A percentile compares a stretch with the other conserved stretches of the same genome.
These are phyloP conservation scores for Eleusine coracana DNA, from an alignment of 176 grass and related monocot genomes.

Conservation along the genomic window DNA sequence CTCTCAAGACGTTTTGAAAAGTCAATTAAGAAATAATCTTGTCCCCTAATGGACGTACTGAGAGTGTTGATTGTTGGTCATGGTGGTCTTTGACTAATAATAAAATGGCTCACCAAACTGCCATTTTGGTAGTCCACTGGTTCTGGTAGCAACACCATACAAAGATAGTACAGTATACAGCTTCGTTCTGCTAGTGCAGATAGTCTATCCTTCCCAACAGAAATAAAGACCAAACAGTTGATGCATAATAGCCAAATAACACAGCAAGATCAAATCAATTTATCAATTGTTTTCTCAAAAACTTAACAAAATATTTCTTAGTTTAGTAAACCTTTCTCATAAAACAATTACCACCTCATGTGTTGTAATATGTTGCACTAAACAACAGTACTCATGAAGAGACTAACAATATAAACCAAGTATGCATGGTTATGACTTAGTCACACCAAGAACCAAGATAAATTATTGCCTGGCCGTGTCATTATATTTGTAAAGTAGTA, in stretches of 20 bases:
- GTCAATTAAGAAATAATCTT: slow-evolving; percentile 52
- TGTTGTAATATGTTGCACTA: too few species aligned
- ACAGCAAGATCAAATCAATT: not conserved
- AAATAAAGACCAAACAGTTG: slow-evolving; percentile 12
- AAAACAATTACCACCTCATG: not conserved
- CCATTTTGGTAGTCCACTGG: too few species aligned
- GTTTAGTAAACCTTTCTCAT: not conserved
- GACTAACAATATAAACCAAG: not conserved
- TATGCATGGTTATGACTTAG: too few species aligned
- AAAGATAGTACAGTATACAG: not conserved
- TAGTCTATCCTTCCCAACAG: slow-evolving; percentile 11
- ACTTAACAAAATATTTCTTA: too few species aligned
- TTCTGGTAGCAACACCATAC: slow-evolving; percentile 8
- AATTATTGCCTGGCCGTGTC: too few species aligned
- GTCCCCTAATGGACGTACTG: slow-evolving; percentile 36
- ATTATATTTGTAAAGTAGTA: too few species aligned
- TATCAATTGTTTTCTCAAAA: not conserved
- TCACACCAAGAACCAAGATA: too few species aligned
- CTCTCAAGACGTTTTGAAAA: slow-evolving; percentile 31
- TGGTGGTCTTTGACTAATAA: slow-evolving; percentile 41
- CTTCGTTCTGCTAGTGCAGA: not conserved
- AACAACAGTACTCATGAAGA: not conserved
- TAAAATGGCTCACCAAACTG: not conserved
- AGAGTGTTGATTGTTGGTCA: slow-evolving; percentile 35
- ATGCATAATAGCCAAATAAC: not conserved